Evolutionary conservation across 352 stramenopile species (phyloP), one percentile per base, ranked within the genome.

Genomic region (Globisporangium heterothallicum): DNA sequence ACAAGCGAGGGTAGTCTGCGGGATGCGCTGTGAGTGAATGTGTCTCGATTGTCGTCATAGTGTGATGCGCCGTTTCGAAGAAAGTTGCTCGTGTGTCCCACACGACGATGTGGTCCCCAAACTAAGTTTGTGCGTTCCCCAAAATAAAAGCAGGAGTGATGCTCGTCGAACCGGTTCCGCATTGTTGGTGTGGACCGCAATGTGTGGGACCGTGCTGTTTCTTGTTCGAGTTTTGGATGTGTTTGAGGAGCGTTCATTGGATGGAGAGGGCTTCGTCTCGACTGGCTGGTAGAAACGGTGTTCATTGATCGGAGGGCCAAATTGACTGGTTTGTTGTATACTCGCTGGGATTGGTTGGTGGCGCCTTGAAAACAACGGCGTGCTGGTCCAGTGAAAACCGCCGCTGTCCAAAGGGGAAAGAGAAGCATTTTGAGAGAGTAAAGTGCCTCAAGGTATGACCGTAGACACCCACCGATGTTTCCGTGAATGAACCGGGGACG

Each of bases 391-490:
- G 13, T 36, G 49, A 24, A 38, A 18, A 24, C 25, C 34, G 36
- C n/a, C 47, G 25, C 24, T 18, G 16, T 30, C 27, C 53, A 60
- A 34, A 48, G 42, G 24, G 27, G 25, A 53, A 63, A 60, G 56
- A 63, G 55, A 43, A 41, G 50, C 46, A 63, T 60, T 63, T 59
- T 59, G 56, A 63, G 46, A 58, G 49, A 63, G 50, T 56, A 61
- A 56, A 57, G 47, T 56, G 55, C 46, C 55, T 56, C 56, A 63
- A 60, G 56, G 49, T 59, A 41, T 53, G n/a, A n/a, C n/a, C n/a
- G n/a, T n/a, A n/a, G n/a, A n/a, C n/a, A n/a, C n/a, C n/a, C n/a
- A n/a, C n/a, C n/a, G n/a, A n/a, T n/a, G n/a, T n/a, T n/a, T n/a
- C n/a, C n/a, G n/a, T n/a, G 51, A 44, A 46, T 36, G 49, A 42